These are phyloP conservation scores for Pelargonium citronellum DNA, from an alignment of 441 rosid genomes.

Conservation along the genomic window DNA sequence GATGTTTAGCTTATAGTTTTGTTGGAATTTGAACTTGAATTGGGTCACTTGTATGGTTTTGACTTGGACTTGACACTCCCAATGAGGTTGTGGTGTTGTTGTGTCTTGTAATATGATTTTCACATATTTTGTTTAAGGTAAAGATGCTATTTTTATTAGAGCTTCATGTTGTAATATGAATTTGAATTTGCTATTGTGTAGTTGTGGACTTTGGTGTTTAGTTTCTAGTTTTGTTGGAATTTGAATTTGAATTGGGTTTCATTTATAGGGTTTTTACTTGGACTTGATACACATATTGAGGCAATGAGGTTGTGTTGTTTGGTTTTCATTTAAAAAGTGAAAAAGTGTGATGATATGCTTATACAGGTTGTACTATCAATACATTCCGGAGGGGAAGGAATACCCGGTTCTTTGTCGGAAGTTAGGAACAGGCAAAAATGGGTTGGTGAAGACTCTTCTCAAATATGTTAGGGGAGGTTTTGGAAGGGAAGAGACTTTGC, in stretches of 20 bases:
- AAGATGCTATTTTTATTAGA: neutral
- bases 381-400: constrained; percentile 74
- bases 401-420: constrained; percentile 76
- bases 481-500: constrained; percentile 58
- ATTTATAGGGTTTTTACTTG: neutral
- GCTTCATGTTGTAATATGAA: neutral
- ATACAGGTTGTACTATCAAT: constrained; percentile 69
- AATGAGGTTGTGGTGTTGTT: neutral
- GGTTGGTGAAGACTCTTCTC: constrained; percentile 36
- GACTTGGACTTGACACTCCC: neutral
- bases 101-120: neutral
- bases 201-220: neutral
- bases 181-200: neutral
- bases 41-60: neutral
- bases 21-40: neutral
- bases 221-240: neutral
- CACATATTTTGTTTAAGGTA: neutral
- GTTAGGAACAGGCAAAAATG: constrained; percentile 25
- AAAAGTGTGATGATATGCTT: constrained; percentile 12
- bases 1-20: too few species aligned
- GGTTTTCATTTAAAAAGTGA: neutral
- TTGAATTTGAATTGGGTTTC: neutral
- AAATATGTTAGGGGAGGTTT: constrained; percentile 25
- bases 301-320: neutral
- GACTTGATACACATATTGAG: neutral